Evolutionary conservation across 306 rosid genomes (phyloP), one percentile per base, ranked within the genome.

Genomic region (apple (Malus domestica)): DNA sequence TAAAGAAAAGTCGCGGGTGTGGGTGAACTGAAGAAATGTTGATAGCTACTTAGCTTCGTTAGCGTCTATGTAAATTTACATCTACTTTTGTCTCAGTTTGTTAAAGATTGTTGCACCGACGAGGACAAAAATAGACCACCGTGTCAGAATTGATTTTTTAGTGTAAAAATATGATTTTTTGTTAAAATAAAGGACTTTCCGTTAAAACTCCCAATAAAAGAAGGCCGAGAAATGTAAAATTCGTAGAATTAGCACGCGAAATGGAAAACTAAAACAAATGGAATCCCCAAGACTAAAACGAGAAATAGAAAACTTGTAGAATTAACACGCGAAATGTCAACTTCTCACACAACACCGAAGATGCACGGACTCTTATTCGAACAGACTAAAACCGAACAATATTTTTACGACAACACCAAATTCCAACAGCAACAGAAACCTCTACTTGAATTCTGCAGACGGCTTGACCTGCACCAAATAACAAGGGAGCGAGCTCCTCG

Each of bases 301-400:
- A 29, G 6, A 65, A 7, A 25, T 15, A 40, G 10, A 16, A 25
- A 60, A 11, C 42, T 60, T 9, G 20, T 14, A 35, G 51, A 16
- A 33, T 35, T 60, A 27, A 38, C 8, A 8, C 32, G 32, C 68
- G 23, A 38, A 55, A 54, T 5, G 38, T n/a, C 49, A 70, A 30
- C 4, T 15, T 35, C 33, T 19, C 35, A 73, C 78, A 71, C 71
- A 73, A n/a, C 10, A 76, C 58, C 66, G 33, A 23, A 54, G 44
- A 72, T n/a, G 68, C 71, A 76, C 42, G 62, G 70, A 80, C 71
- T 38, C 73, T 73, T 83, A 76, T 76, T 80, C 46, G 70, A 68
- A 38, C 78, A 55, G 30, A 19, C 16, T 10, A 27, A 81, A 74
- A 33, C 46, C 46, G 60, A 67, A 62, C n/a, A 52, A 15, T 8